Percentiles rank a stretch among this genome's conserved stretches.
phyloP scores from a whole-genome alignment of 2,329 filamentous ascomycete species.

The Arachnomyces sp. region DNA sequence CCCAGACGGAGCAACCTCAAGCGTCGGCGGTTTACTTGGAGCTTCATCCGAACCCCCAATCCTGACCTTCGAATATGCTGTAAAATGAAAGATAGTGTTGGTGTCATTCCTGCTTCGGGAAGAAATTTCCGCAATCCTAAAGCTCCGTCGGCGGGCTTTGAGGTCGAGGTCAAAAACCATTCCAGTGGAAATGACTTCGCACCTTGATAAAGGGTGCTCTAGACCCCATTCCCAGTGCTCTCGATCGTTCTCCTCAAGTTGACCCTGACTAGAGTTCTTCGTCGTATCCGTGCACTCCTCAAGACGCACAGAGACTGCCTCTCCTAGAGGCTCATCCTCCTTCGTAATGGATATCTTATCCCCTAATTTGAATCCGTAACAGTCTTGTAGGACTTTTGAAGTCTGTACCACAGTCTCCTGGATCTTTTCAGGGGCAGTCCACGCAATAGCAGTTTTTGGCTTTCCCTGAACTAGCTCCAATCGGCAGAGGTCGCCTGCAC shows the following conservation, averaged over 20 bases:
- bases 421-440: constrained; percentile 54
- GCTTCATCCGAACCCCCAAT: constrained; percentile 21
- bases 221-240: constrained; percentile 43
- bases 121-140: constrained; percentile 55
- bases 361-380: constrained; percentile 62
- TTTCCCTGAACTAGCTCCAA: constrained; percentile 28
- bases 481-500: constrained; percentile 50
- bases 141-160: constrained; percentile 51
- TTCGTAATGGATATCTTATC: constrained; percentile 57
- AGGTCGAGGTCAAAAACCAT: constrained; percentile 59
- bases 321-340: constrained; percentile 43
- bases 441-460: constrained; percentile 53
- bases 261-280: constrained; percentile 19
- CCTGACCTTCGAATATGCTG: constrained; percentile 23
- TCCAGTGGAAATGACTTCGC: constrained; percentile 62
- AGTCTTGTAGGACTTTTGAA: constrained; percentile 63
- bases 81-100: constrained; percentile 29
- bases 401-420: constrained; percentile 62
- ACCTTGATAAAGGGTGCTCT: constrained; percentile 39
- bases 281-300: constrained; percentile 47
- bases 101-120: constrained; percentile 31
- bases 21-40: constrained; percentile 7
- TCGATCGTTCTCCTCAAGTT: constrained; percentile 29
- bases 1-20: constrained; percentile 34
- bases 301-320: constrained; percentile 52